Conservation (phyloP, 192 early-diverging fungal genomes). For the Kickxella alabastrina region DNA sequence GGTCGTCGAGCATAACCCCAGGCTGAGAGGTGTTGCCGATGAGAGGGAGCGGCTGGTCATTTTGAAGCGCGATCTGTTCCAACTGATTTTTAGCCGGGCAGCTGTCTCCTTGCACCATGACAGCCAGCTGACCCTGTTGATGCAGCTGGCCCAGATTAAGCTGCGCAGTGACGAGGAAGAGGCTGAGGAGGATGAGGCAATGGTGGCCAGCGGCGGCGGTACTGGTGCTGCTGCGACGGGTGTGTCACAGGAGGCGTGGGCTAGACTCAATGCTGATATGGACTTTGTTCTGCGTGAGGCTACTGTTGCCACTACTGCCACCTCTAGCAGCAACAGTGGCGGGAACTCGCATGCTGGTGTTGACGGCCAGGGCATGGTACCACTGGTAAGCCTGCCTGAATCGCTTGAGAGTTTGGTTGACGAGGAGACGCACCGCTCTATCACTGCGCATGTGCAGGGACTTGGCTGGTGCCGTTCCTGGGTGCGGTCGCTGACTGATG, state of each 20-base stretch:
- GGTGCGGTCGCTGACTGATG: slow-evolving; percentile 10
- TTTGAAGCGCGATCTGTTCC: slow-evolving; percentile 80
- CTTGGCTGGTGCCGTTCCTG: slow-evolving; percentile 44
- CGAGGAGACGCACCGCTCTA: slow-evolving; percentile 11
- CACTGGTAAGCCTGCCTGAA: slow-evolving; percentile 7
- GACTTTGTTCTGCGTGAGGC: slow-evolving; percentile 42
- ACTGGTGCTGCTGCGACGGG: too few relatives aligned
- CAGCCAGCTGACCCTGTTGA: slow-evolving; percentile 83
- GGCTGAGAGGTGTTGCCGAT: slow-evolving; percentile 63
- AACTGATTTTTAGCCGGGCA: slow-evolving; percentile 72
- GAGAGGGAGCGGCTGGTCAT: slow-evolving; percentile 66
- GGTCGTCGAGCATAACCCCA: slow-evolving; percentile 74
- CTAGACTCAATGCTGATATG: slow-evolving; percentile 36
- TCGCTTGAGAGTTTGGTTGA: slow-evolving; percentile 19
- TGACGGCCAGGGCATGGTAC: too few relatives aligned
- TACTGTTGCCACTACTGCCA: not conserved
- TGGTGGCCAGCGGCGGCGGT: not conserved
- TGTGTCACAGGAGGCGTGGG: slow-evolving; percentile 36
- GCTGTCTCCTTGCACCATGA: slow-evolving; percentile 85
- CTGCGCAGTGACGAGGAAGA: slow-evolving; percentile 55
- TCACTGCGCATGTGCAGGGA: slow-evolving; percentile 19
- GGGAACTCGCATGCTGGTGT: too few relatives aligned
- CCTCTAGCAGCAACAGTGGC: not conserved
- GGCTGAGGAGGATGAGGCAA: not conserved
- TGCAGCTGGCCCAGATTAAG: slow-evolving; percentile 86